These are phyloP conservation scores for Termitomyces sp. DNA, from an alignment of 768 basidiomycete species.

Conservation along the genomic window DNA sequence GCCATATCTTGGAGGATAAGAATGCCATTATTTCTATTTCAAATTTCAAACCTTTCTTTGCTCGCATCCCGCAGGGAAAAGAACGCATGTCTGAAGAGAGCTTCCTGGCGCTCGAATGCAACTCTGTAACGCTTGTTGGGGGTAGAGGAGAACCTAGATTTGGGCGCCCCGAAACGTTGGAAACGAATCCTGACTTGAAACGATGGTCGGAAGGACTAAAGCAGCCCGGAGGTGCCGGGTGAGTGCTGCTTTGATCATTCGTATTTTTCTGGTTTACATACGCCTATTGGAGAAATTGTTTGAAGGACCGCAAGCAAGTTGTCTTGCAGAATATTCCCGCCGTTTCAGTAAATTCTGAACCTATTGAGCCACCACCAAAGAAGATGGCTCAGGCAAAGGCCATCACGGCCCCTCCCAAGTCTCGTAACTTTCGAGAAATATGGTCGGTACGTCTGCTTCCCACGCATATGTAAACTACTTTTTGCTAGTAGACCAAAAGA, in stretches of 20 bases:
- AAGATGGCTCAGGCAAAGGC: background rate
- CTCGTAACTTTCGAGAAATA: background rate
- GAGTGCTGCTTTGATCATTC: conserved; percentile 21
- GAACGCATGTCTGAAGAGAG: conserved; percentile 36
- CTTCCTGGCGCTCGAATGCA: conserved; percentile 55
- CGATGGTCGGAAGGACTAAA: conserved; percentile 58
- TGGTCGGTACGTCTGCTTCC: conserved; percentile 9
- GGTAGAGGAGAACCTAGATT: conserved; percentile 42
- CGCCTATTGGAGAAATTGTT: conserved; percentile 31
- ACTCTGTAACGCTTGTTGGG: conserved; percentile 39
- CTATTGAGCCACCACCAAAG: background rate
- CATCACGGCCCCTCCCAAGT: background rate
- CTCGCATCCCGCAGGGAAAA: conserved; percentile 46
- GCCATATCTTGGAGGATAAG: conserved; percentile 42
- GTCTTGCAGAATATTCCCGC: conserved; percentile 8
- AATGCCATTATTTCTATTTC: conserved; percentile 47
- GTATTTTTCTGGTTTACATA: background rate
- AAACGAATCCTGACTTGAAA: conserved; percentile 35
- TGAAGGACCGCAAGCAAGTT: conserved; percentile 43
- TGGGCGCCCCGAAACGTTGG: conserved; percentile 49
- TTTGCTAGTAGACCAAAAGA: background rate
- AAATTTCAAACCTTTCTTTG: conserved; percentile 47
- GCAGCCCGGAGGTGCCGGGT: conserved; percentile 61
- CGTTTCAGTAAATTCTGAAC: background rate
- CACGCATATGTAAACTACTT: background rate